Percentiles rank a stretch among this genome's conserved stretches.
Evolutionary conservation across 2,329 filamentous ascomycete genomes (phyloP).

Genomic region (Periconia macrospinosa): DNA sequence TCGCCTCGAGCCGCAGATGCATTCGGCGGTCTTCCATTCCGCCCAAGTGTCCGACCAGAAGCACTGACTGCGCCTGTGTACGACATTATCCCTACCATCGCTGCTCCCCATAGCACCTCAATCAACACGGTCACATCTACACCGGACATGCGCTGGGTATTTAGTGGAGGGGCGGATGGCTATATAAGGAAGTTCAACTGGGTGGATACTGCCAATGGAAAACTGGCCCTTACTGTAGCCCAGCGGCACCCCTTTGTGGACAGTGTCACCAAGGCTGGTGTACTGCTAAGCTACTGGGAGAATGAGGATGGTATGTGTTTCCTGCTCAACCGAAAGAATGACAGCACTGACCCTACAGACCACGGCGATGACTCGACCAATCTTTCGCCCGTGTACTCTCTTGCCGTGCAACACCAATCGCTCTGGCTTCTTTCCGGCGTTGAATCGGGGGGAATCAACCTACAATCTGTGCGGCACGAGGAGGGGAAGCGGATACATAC

Average conservation of each 20-base stretch:
- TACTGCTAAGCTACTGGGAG: slow-evolving; percentile 96
- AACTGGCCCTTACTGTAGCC: slow-evolving; percentile 88
- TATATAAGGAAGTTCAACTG: slow-evolving; percentile 98
- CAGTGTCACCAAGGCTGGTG: slow-evolving; percentile 92
- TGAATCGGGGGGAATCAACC: slow-evolving; percentile 87
- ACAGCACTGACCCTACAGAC: slow-evolving; percentile 5
- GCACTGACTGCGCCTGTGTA: slow-evolving; percentile 79
- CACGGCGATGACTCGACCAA: slow-evolving; percentile 53
- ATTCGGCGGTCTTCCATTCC: slow-evolving; percentile 47
- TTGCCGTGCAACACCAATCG: slow-evolving; percentile 86
- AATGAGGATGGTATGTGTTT: slow-evolving; percentile 75
- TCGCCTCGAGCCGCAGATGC: slow-evolving; percentile 43
- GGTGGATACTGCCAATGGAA: slow-evolving; percentile 90
- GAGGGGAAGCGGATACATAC: slow-evolving; percentile 87
- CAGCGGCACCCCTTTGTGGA: slow-evolving; percentile 97
- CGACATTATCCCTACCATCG: slow-evolving; percentile 92
- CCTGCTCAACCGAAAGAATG: not conserved
- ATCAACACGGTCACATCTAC: slow-evolving; percentile 92
- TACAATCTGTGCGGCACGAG: slow-evolving; percentile 91
- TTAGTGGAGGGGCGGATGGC: slow-evolving; percentile 90
- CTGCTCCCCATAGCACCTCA: slow-evolving; percentile 91
- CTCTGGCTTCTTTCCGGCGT: slow-evolving; percentile 90
- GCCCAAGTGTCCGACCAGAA: slow-evolving; percentile 71
- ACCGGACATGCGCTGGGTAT: slow-evolving; percentile 91
- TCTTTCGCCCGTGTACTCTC: slow-evolving; percentile 89